Base-by-base conservation (phyloP, 1,139 yeast genomes). In the Pneumocystis sp. region DNA sequence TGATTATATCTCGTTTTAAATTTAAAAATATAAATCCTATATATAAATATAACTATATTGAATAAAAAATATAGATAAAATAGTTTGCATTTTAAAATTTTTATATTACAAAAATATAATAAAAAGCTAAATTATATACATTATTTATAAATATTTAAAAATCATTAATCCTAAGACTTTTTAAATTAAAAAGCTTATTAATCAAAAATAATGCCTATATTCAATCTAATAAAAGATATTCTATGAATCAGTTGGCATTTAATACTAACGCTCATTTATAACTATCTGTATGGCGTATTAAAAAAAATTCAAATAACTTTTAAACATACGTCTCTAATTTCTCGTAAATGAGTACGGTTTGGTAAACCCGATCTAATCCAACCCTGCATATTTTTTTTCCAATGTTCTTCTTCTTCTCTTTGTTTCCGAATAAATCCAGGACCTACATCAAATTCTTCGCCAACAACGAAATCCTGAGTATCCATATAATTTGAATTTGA, bases 381-480 rank as follows among this genome's bases (percentile, higher is more conserved):
- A 67, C 81, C 79, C 63, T 74, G 75, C 17, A 80, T 80, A 69
- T 82, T 83, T 69, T 78, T 76, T 45, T 69, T 71, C 73, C 85
- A 80, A 69, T 81, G 79, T 42, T 73, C 75, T 71, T 83, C 86
- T 70, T 84, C 86, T 65, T 79, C 80, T 61, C 73, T 73, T 69
- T 82, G 81, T 68, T 75, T 73, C 37, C 80, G 78, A 34, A 79
- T 71, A 64, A 78, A 72, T 65, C 77, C 81, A 12, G 74, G 74
- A 1, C 79, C 72, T 6, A 84, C 71, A 39, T 73, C 74, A 67
- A 81, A 82, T 65, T 81, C 85, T 56, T 78, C 76, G 17, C 77
- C 78, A 12, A 68, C 71, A 34, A 69, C 69, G 60, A 71, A 70
- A 61, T 71, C 21, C 2, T 50, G 57, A 31, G 57, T 50, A 25